Conservation (phyloP, 805 yeast genomes). For the Torulaspora microellipsoides region DNA sequence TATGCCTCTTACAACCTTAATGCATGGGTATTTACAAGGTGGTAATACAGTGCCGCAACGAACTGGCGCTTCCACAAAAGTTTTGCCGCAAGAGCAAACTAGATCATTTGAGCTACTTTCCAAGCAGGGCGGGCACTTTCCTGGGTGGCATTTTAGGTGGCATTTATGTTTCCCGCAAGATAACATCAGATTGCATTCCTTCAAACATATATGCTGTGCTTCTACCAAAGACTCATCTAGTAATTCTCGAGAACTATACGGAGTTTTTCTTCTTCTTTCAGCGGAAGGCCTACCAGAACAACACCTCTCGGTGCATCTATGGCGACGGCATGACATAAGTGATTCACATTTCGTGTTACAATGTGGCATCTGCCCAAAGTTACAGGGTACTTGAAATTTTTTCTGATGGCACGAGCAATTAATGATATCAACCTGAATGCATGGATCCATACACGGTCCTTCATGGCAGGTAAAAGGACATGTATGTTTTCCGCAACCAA, state of each 20-base stretch:
- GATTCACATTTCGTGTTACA: constrained; percentile 74
- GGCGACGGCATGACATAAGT: constrained; percentile 73
- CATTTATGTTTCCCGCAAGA: constrained; percentile 69
- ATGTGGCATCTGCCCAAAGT: constrained; percentile 50
- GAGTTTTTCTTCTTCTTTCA: constrained; percentile 41
- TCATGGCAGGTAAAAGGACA: constrained; percentile 71
- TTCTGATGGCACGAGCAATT: constrained; percentile 62
- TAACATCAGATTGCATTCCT: constrained; percentile 56
- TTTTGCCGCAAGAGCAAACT: constrained; percentile 75
- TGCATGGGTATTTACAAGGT: constrained; percentile 62
- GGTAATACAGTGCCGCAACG: constrained; percentile 73
- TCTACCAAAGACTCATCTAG: constrained; percentile 60
- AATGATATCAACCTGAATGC: constrained; percentile 47
- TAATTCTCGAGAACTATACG: constrained; percentile 33
- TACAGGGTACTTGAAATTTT: constrained; percentile 60
- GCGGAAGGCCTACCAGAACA: constrained; percentile 67
- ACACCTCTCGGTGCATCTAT: constrained; percentile 64
- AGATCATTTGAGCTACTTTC: constrained; percentile 78
- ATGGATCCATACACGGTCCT: constrained; percentile 67
- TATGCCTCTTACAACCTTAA: constrained; percentile 37
- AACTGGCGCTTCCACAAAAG: constrained; percentile 75
- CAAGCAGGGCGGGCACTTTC: constrained; percentile 74
- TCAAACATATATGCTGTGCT: constrained; percentile 68
- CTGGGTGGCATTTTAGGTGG: constrained; percentile 67
- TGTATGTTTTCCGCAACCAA: constrained; percentile 67